Evolutionary conservation across 768 basidiomycete genomes (phyloP).

Genomic region (Gymnopilus junonius): DNA sequence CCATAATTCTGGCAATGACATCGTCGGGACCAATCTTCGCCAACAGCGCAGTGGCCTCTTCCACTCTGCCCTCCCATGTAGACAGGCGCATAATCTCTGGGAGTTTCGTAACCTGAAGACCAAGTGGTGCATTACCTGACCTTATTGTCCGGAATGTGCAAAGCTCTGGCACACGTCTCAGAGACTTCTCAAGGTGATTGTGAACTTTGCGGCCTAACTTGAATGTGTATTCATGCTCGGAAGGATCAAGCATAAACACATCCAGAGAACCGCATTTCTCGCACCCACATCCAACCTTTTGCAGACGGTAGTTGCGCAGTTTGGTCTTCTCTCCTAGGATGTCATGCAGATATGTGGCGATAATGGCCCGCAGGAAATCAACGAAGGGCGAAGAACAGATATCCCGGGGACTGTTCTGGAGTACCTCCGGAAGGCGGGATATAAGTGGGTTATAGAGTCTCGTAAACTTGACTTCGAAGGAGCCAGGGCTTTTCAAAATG

Average conservation of each 20-base stretch:
- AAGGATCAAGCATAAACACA: not conserved
- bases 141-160: not conserved
- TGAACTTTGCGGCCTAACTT: not conserved
- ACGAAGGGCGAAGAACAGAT: conserved; percentile 2
- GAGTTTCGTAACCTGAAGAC: not conserved
- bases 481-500: not conserved
- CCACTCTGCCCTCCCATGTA: not conserved
- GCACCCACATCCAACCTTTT: conserved; percentile 7
- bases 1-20: conserved; percentile 3
- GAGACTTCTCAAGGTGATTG: not conserved
- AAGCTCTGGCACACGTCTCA: not conserved
- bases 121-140: not conserved
- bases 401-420: not conserved
- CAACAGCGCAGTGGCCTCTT: not conserved
- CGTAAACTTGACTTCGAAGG: not conserved
- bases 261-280: not conserved
- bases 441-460: conserved; percentile 3
- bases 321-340: not conserved
- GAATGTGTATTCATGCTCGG: not conserved
- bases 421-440: not conserved
- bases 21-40: not conserved
- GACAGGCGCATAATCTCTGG: not conserved
- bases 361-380: not conserved
- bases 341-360: conserved; percentile 4
- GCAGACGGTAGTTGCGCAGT: not conserved